Evolutionary conservation across 2,329 filamentous ascomycete species (phyloP), one percentile per base, ranked within the genome.

Genomic region (Cadophora sp.): DNA sequence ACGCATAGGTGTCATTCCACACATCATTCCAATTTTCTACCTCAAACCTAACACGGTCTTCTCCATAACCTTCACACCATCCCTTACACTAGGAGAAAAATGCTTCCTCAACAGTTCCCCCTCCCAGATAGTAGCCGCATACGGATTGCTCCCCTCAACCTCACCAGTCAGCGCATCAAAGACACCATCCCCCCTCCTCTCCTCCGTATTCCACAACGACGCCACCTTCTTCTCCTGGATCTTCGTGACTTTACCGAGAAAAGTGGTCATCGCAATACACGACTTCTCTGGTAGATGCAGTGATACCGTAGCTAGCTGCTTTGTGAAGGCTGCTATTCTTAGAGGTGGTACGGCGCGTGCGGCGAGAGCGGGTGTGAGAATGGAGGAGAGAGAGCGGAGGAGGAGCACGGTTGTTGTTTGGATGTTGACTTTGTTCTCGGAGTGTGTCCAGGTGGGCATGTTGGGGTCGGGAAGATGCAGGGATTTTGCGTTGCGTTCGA

Each of bases 351-450:
- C 86, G 68, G 91, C 85, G 76, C 92, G 87, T 75, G 93, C 84
- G 79, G 91, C 87, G 81, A 91, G 88, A 58, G 88, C 82, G 0
- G 95, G 93, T 0, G 97, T 85, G 24, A 99, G 88, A 37, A 94
- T 88, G 1, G 91, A 91, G 6, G 92, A 92, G 6, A 99, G 85
- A 62, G 93, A 96, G 71, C 94, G 92, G 69, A 98, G 87, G 64
- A 99, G 88, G 29, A 99, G 89, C 22, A 97, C 94, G 1, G 94
- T 96, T 0, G 94, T 97, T 0, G 96, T 99, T 77, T 97, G 92
- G 65, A 97, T 89, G 81, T 99, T 98, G 82, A 99, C 89, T 79
- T 92, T 96, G 78, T 89, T 89, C 75, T 83, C 84, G 31, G 82
- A 75, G 48, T 83, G 79, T 51, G 81, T 81, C 68, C 79, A 71